Evolutionary conservation across 768 basidiomycete species (phyloP).

Genomic region (Lactarius sanguifluus): DNA sequence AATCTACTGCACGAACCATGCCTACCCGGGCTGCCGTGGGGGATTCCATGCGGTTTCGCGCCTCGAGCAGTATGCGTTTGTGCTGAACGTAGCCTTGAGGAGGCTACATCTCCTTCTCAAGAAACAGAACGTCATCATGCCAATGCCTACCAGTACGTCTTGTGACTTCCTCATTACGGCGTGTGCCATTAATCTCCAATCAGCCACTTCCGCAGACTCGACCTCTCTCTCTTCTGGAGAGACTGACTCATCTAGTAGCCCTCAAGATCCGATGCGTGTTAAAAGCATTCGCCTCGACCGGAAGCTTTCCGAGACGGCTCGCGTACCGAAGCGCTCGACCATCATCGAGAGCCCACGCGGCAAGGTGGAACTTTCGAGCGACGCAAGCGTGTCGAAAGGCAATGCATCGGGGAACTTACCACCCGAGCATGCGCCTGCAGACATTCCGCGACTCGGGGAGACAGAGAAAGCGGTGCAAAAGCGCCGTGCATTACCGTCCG

Average conservation of each 20-base stretch:
- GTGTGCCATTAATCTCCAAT: slow-evolving; percentile 31
- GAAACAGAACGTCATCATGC: slow-evolving; percentile 86
- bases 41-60: slow-evolving; percentile 93
- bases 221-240: slow-evolving; percentile 31
- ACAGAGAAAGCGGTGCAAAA: neutral
- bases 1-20: slow-evolving; percentile 77
- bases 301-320: slow-evolving; percentile 90
- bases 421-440: neutral
- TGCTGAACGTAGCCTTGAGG: slow-evolving; percentile 92
- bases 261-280: slow-evolving; percentile 89
- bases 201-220: slow-evolving; percentile 34
- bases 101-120: slow-evolving; percentile 84
- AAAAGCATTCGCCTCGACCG: slow-evolving; percentile 93
- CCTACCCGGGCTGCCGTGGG: slow-evolving; percentile 56
- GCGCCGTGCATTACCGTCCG: neutral
- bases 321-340: slow-evolving; percentile 88
- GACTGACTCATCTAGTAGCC: slow-evolving; percentile 77
- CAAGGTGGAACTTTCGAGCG: slow-evolving; percentile 74
- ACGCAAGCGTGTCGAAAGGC: slow-evolving; percentile 47
- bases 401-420: slow-evolving; percentile 21
- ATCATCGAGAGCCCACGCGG: slow-evolving; percentile 94
- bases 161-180: slow-evolving; percentile 13
- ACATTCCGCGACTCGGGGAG: neutral
- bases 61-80: slow-evolving; percentile 95
- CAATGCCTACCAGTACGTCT: slow-evolving; percentile 60